Conservation (phyloP, 176 grass and related monocot species). For the Aegilops speltoides region DNA sequence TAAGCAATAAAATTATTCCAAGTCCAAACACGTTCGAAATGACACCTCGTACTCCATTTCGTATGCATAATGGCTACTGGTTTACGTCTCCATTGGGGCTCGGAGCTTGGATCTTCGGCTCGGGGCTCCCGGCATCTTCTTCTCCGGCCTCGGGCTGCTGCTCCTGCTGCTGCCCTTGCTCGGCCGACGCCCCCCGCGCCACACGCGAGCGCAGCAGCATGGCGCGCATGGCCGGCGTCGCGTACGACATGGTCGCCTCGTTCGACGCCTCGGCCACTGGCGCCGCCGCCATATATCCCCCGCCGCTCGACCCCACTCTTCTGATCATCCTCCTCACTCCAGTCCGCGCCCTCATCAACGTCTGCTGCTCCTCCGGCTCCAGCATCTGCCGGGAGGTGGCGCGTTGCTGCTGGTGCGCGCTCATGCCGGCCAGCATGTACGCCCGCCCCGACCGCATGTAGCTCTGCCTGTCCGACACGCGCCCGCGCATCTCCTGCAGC, state of each 20-base stretch:
- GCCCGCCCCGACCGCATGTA: constrained; percentile 40
- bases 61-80: neutral
- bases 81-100: neutral
- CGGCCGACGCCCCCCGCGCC: neutral
- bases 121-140: neutral
- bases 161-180: neutral
- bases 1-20: no score
- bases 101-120: no score
- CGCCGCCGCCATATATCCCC: neutral
- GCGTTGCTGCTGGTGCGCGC: constrained; percentile 33
- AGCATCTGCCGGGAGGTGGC: neutral
- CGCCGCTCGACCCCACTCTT: neutral
- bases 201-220: constrained; percentile 22
- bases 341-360: neutral
- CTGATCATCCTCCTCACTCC: neutral
- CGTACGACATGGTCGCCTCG: neutral
- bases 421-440: constrained; percentile 33
- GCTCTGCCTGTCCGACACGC: neutral
- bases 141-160: neutral
- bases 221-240: constrained; percentile 41
- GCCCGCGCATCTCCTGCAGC: constrained; percentile 17
- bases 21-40: no score
- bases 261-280: neutral
- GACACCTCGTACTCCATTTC: no score
- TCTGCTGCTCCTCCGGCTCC: neutral